Conservation (phyloP, 768 basidiomycete genomes). For the Phaeolepiota aurea region DNA sequence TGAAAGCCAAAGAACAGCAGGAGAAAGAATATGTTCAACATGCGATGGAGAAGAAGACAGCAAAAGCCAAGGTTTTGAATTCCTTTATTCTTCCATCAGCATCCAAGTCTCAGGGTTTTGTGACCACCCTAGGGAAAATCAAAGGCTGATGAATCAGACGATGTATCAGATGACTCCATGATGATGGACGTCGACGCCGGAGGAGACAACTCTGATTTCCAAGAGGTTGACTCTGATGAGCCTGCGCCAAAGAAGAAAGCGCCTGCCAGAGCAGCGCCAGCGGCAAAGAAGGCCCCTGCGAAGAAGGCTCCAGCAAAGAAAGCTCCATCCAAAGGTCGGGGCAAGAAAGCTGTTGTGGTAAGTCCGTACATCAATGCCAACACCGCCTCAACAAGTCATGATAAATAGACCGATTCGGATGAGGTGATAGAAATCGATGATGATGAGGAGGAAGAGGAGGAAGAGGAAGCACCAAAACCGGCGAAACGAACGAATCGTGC, state of each 20-base stretch:
- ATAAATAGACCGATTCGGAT: slow-evolving; percentile 32
- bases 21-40: slow-evolving; percentile 55
- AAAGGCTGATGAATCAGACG: slow-evolving; percentile 32
- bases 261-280: slow-evolving; percentile 22
- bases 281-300: slow-evolving; percentile 24
- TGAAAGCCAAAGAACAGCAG: slow-evolving; percentile 61
- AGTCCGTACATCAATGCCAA: slow-evolving; percentile 1
- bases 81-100: slow-evolving; percentile 1
- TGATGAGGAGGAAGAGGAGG: slow-evolving; percentile 40
- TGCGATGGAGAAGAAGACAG: slow-evolving; percentile 22
- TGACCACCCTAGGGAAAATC: slow-evolving; percentile 37
- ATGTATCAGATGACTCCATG: slow-evolving; percentile 69
- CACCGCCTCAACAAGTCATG: slow-evolving; percentile 9
- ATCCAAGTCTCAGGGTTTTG: neutral
- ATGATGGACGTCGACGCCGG: slow-evolving; percentile 59
- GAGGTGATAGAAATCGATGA: slow-evolving; percentile 46
- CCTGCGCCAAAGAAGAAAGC: slow-evolving; percentile 29
- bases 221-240: slow-evolving; percentile 38
- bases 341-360: slow-evolving; percentile 37
- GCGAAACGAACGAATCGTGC: slow-evolving; percentile 55
- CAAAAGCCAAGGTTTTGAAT: slow-evolving; percentile 34
- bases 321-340: slow-evolving; percentile 37
- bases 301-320: slow-evolving; percentile 35
- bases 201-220: slow-evolving; percentile 45
- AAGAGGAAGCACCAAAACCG: slow-evolving; percentile 39